phyloP scores from a whole-genome alignment of 1,284 basidiomycete species.

The Fomes fomentarius region DNA sequence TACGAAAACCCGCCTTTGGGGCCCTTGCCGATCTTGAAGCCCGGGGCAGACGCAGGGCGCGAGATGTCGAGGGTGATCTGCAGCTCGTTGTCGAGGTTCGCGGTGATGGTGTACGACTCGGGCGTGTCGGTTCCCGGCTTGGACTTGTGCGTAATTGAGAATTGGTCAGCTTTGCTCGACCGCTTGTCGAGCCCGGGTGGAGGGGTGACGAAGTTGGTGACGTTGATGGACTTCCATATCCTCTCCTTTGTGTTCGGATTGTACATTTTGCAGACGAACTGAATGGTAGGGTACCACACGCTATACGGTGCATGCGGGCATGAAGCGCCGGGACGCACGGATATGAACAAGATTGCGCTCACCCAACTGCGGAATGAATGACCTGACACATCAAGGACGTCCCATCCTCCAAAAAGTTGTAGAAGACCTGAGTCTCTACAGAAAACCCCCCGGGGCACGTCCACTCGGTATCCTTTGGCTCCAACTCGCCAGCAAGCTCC shows the following conservation, averaged over 20 bases:
- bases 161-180: slow-evolving; percentile 90
- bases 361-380: slow-evolving; percentile 96
- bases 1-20: slow-evolving; percentile 89
- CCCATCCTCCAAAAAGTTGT: slow-evolving; percentile 85
- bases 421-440: slow-evolving; percentile 93
- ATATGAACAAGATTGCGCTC: slow-evolving; percentile 38
- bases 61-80: slow-evolving; percentile 80
- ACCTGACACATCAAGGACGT: slow-evolving; percentile 87
- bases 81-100: slow-evolving; percentile 80
- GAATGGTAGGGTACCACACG: slow-evolving; percentile 92
- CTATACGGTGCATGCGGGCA: slow-evolving; percentile 40
- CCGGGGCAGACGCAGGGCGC: slow-evolving; percentile 73
- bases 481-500: slow-evolving; percentile 73
- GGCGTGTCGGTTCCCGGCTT: slow-evolving; percentile 67
- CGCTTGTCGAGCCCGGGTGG: slow-evolving; percentile 82
- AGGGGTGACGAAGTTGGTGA: slow-evolving; percentile 81
- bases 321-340: slow-evolving; percentile 6
- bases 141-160: slow-evolving; percentile 77
- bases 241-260: slow-evolving; percentile 80
- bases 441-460: slow-evolving; percentile 83
- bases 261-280: slow-evolving; percentile 93
- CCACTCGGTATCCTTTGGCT: slow-evolving; percentile 82
- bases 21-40: slow-evolving; percentile 93
- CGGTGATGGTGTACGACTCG: slow-evolving; percentile 81
- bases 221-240: slow-evolving; percentile 91